A percentile compares a stretch with the other conserved stretches of the same genome.
phyloP scores from a whole-genome alignment of 164 flowering plant species.

The Houttuynia cordata region DNA sequence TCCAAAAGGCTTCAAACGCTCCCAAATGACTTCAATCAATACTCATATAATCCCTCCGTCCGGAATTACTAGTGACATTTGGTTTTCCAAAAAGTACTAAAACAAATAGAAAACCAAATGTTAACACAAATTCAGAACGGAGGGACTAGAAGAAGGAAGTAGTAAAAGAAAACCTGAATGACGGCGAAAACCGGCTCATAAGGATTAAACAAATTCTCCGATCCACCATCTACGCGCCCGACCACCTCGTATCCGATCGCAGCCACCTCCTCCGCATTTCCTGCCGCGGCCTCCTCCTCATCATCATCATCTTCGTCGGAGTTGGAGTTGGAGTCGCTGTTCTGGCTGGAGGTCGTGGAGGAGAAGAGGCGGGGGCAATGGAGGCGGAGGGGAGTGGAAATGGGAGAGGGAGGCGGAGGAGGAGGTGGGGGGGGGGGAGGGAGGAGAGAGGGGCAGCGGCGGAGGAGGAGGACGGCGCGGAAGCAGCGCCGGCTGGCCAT shows the following conservation, averaged over 20 bases:
- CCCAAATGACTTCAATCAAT: no score
- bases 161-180: neutral
- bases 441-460: slow-evolving; percentile 4
- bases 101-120: no score
- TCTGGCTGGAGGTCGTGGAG: neutral
- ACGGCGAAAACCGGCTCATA: slow-evolving; percentile 88
- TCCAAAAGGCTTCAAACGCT: no score
- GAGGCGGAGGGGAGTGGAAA: slow-evolving; percentile 3
- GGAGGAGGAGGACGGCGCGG: slow-evolving; percentile 4
- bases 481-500: slow-evolving; percentile 52
- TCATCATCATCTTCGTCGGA: slow-evolving; percentile 20
- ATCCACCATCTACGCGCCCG: slow-evolving; percentile 47
- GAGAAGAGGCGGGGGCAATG: slow-evolving; percentile 9
- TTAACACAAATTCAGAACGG: no score
- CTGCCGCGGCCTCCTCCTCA: slow-evolving; percentile 32
- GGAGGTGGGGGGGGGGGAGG: slow-evolving; percentile 1
- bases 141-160: no score
- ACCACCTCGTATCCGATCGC: slow-evolving; percentile 81
- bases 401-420: no score
- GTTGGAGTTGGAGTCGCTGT: slow-evolving; percentile 12
- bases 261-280: slow-evolving; percentile 56
- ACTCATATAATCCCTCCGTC: no score
- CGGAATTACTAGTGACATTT: no score
- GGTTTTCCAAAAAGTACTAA: no score
- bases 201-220: slow-evolving; percentile 50